phyloP scores from a whole-genome alignment of 208 protist genomes.

The Trypanosoma vivax region DNA sequence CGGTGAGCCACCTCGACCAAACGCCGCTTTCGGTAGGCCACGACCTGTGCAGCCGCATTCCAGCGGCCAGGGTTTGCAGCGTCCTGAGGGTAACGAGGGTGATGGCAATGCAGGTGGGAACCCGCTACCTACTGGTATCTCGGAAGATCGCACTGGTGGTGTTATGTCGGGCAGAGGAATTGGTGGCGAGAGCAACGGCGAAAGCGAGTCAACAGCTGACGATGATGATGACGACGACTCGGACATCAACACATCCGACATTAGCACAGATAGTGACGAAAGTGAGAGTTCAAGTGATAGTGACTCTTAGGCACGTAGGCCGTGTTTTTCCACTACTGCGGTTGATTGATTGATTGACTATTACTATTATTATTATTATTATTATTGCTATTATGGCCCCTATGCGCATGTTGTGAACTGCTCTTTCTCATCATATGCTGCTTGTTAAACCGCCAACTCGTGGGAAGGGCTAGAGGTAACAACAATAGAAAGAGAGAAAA shows the following conservation, averaged over 20 bases:
- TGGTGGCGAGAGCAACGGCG: not conserved
- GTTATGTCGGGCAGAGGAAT: not conserved
- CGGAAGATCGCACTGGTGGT: not conserved
- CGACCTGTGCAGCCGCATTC: slow-evolving; percentile 9
- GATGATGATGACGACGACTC: slow-evolving; percentile 44
- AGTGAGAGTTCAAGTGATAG: slow-evolving; percentile 15
- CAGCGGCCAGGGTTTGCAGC: not conserved
- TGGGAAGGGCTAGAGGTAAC: too few relatives aligned
- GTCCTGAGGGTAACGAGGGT: not conserved
- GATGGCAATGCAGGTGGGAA: not conserved
- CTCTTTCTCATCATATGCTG: too few relatives aligned
- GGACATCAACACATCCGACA: slow-evolving; percentile 17
- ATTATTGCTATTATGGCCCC: not conserved
- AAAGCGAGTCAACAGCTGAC: slow-evolving; percentile 12
- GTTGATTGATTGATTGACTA: slow-evolving; percentile 7
- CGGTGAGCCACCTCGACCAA: slow-evolving; percentile 19
- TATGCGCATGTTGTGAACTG: too few relatives aligned
- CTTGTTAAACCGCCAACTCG: too few relatives aligned
- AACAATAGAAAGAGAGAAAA: slow-evolving; percentile 1
- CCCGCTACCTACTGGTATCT: not conserved
- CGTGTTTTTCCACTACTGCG: slow-evolving; percentile 3
- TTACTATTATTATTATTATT: not conserved
- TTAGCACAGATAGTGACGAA: slow-evolving; percentile 21
- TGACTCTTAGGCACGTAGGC: not conserved
- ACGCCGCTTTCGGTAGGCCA: slow-evolving; percentile 25